These are phyloP conservation scores for Eudorina sp. DNA, from an alignment of 139 green algal species.

Conservation along the genomic window DNA sequence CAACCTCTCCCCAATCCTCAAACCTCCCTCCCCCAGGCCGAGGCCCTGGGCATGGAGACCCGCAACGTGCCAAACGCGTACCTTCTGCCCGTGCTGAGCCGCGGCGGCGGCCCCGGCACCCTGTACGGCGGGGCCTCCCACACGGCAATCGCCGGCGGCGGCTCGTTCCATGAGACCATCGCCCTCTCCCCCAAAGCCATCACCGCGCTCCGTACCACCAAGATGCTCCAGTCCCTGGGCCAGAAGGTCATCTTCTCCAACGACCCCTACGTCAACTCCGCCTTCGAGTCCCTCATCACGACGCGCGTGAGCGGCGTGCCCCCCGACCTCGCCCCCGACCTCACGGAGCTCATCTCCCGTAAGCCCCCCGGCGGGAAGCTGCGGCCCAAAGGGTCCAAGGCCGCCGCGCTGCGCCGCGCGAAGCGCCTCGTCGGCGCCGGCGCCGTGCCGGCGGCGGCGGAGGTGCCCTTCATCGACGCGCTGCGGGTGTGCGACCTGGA, in stretches of 20 bases:
- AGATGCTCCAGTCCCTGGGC: conserved; percentile 47
- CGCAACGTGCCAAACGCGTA: conserved; percentile 40
- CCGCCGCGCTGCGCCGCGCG: conserved; percentile 49
- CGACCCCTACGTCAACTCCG: conserved; percentile 56
- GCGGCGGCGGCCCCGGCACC: neutral
- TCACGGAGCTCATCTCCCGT: conserved; percentile 43
- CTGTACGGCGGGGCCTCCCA: conserved; percentile 8
- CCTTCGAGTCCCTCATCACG: conserved; percentile 57
- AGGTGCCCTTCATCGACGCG: conserved; percentile 61
- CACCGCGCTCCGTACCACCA: conserved; percentile 43
- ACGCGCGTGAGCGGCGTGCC: conserved; percentile 28
- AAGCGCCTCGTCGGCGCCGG: conserved; percentile 48
- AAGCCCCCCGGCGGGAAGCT: conserved; percentile 41
- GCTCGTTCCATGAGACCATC: conserved; percentile 26
- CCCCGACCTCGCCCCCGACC: conserved; percentile 34
- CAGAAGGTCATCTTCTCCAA: conserved; percentile 58
- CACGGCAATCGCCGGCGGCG: conserved; percentile 8
- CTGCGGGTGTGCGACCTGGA: conserved; percentile 57
- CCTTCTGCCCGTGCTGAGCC: conserved; percentile 30
- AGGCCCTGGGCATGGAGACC: conserved; percentile 45
- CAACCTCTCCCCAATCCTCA: neutral
- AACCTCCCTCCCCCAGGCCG: conserved; percentile 9
- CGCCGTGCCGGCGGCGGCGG: conserved; percentile 20
- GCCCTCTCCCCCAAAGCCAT: conserved; percentile 46
- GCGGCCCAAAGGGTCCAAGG: conserved; percentile 54